Evolutionary conservation across 805 yeast genomes (phyloP), one percentile per base, ranked within the genome.

Genomic region (Lachancea mirantina): DNA sequence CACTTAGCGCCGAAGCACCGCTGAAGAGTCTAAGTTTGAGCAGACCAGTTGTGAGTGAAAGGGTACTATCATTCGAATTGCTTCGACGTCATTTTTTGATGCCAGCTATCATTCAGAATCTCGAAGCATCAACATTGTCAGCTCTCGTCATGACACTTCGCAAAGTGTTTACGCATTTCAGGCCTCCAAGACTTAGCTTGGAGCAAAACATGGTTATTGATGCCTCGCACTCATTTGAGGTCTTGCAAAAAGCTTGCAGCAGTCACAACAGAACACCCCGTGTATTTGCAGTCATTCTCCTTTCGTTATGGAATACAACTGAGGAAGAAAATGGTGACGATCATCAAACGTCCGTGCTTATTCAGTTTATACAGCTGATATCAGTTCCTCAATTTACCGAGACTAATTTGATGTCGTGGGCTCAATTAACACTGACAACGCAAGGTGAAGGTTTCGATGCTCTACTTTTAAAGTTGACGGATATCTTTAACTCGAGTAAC

Each of bases 401-500:
- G 49, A 70, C 80, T 0, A 65, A 74, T 0, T 63, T 76, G 1
- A 62, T 65, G 50, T 67, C 81, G 0, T 74, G 88, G 73, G 74
- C 78, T 1, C 82, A 76, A 32, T 48, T 84, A 21, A 77, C 83
- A 0, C 59, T 72, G 5, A 66, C 78, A 0, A 67, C 78, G 5
- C 66, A 68, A 5, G 92, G 84, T 6, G 87, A 82, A 27, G 64
- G 76, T 47, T 67, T 81, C 25, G 81, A 82, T 50, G 72, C 76
- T 1, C 61, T 83, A 13, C 59, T 84, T 15, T 64, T 81, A 30
- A 76, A 76, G 43, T 53, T 89, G 21, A 67, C 85, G 6, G 79
- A 76, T 37, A 69, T 73, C 15, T 64, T 87, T 40, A 80, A 79
- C 4, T 81, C 80, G 11, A 47, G 64, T 3, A 78, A 78, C 50